These are phyloP conservation scores for Cytospora piceicola DNA, from an alignment of 2,329 filamentous ascomycete genomes.

Conservation along the genomic window DNA sequence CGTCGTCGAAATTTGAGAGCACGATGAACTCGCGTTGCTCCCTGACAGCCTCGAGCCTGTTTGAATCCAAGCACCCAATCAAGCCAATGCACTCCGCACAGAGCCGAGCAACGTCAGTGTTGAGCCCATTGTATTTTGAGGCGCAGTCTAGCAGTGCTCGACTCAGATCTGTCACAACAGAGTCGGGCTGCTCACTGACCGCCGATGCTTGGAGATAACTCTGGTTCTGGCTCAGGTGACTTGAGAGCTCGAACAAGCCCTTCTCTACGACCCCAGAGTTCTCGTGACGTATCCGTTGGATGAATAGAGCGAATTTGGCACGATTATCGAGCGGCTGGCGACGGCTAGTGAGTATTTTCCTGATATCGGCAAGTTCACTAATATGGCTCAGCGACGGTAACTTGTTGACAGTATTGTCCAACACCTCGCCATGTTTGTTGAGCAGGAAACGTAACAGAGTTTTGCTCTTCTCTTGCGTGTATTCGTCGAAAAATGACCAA, in stretches of 20 bases:
- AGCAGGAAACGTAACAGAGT: slow-evolving; percentile 69
- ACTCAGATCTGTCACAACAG: slow-evolving; percentile 70
- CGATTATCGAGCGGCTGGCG: slow-evolving; percentile 68
- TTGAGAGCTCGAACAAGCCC: slow-evolving; percentile 75
- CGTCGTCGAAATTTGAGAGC: slow-evolving; percentile 79
- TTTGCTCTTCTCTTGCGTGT: slow-evolving; percentile 62
- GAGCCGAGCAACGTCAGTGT: slow-evolving; percentile 69
- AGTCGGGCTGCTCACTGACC: slow-evolving; percentile 81
- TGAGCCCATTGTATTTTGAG: slow-evolving; percentile 73
- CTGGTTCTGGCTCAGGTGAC: slow-evolving; percentile 74
- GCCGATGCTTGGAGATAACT: slow-evolving; percentile 78
- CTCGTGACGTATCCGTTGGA: slow-evolving; percentile 76
- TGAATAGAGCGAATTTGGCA: slow-evolving; percentile 71
- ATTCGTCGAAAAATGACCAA: slow-evolving; percentile 70
- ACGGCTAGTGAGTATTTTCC: slow-evolving; percentile 65
- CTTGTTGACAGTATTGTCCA: slow-evolving; percentile 71
- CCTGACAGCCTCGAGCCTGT: slow-evolving; percentile 78
- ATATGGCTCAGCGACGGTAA: slow-evolving; percentile 80
- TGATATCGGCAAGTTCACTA: slow-evolving; percentile 68
- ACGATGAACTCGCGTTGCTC: slow-evolving; percentile 85
- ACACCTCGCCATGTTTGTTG: slow-evolving; percentile 60
- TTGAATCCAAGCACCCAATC: slow-evolving; percentile 89
- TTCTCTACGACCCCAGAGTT: slow-evolving; percentile 84
- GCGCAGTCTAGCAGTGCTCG: slow-evolving; percentile 84
- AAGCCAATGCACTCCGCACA: slow-evolving; percentile 84